phyloP scores from a whole-genome alignment of 192 early-diverging fungal genomes.

The Linnemannia schmuckeri region DNA sequence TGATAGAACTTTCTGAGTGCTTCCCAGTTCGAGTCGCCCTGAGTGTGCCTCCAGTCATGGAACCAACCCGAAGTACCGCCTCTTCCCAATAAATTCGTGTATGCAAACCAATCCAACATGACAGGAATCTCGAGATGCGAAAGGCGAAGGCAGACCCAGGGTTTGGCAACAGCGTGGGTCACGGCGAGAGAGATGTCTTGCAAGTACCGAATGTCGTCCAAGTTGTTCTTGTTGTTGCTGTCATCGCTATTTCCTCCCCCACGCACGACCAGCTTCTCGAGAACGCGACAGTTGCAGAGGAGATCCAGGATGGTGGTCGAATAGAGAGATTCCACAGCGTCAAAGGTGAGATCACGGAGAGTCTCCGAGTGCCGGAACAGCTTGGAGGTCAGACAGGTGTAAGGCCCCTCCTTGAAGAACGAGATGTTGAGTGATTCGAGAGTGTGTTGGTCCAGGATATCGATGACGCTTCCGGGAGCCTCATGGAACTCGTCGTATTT shows the following conservation, averaged over 20 bases:
- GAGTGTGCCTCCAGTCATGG: background rate
- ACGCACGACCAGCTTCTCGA: background rate
- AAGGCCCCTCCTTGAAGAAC: background rate
- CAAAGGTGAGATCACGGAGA: background rate
- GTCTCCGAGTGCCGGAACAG: background rate
- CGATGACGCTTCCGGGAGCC: background rate
- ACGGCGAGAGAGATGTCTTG: background rate
- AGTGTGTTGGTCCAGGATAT: background rate
- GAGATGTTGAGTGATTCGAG: background rate
- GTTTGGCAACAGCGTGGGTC: background rate
- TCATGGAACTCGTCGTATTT: background rate
- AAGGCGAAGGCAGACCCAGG: background rate
- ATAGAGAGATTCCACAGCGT: background rate
- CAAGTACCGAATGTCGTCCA: background rate
- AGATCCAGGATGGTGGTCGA: background rate
- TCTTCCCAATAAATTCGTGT: no score
- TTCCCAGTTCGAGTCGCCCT: background rate
- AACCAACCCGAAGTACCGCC: background rate
- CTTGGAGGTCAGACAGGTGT: background rate
- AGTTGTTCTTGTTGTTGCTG: background rate
- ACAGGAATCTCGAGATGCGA: background rate
- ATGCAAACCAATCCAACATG: background rate
- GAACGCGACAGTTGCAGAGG: background rate
- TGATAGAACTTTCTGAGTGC: background rate
- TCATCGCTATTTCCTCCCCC: background rate